Conservation (phyloP, 2,329 filamentous ascomycete species). For the Rhexocercosporidium sp. region DNA sequence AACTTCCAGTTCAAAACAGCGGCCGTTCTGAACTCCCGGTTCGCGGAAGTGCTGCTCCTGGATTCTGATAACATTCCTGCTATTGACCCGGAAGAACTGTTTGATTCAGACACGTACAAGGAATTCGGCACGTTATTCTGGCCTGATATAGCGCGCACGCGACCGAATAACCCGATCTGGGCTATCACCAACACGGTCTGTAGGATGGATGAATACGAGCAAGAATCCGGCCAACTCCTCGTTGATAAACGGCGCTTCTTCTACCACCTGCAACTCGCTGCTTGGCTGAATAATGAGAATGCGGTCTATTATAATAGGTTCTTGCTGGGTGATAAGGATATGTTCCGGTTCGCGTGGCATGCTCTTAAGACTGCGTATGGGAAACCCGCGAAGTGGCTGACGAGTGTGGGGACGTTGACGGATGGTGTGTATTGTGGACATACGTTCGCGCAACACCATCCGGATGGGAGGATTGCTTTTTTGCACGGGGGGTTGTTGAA, state of each 20-base stretch:
- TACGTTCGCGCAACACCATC: constrained; percentile 23
- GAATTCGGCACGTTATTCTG: constrained; percentile 45
- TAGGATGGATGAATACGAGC: constrained; percentile 45
- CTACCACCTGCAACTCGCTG: constrained; percentile 46
- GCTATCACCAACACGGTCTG: constrained; percentile 45
- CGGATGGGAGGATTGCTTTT: constrained; percentile 16
- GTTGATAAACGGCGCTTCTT: constrained; percentile 45
- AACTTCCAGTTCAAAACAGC: constrained; percentile 44
- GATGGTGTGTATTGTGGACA: constrained; percentile 18
- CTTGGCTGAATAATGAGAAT: constrained; percentile 41
- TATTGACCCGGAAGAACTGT: constrained; percentile 40
- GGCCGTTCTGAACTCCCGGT: constrained; percentile 44
- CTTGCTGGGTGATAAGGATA: constrained; percentile 47
- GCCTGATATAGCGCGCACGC: constrained; percentile 44
- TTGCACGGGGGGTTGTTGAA: constrained; percentile 19
- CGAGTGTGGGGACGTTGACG: constrained; percentile 16
- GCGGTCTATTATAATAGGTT: constrained; percentile 37
- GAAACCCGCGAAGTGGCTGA: constrained; percentile 14
- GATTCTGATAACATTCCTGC: constrained; percentile 46
- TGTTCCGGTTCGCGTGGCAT: constrained; percentile 27
- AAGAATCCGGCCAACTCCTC: constrained; percentile 43
- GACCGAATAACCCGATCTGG: constrained; percentile 39
- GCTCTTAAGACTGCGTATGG: constrained; percentile 19
- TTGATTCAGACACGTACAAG: constrained; percentile 34
- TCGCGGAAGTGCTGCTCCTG: constrained; percentile 44